phyloP scores from a whole-genome alignment of 2,329 filamentous ascomycete genomes.

The Coniosporium tulheliwenetii region DNA sequence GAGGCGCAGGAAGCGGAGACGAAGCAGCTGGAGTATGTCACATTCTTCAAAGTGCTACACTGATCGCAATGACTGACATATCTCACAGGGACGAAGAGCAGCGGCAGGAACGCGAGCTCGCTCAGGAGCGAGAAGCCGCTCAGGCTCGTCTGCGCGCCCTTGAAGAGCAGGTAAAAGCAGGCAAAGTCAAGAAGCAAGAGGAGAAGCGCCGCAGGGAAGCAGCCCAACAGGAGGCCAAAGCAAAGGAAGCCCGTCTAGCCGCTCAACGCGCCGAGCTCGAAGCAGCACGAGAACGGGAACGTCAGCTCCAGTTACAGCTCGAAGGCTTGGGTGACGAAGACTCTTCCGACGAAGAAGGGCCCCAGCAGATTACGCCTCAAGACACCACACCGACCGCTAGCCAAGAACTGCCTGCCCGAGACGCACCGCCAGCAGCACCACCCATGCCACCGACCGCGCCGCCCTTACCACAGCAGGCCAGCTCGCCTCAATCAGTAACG shows the following conservation, averaged over 20 bases:
- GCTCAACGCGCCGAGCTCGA: conserved; percentile 84
- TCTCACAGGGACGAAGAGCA: conserved; percentile 51
- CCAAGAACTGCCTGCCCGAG: conserved; percentile 32
- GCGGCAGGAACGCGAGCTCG: conserved; percentile 65
- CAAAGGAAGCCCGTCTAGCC: conserved; percentile 72
- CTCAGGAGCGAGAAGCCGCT: conserved; percentile 63
- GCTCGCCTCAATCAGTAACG: conserved; percentile 16
- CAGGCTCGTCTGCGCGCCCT: conserved; percentile 73
- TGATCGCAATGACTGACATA: conserved; percentile 11
- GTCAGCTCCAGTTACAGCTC: conserved; percentile 76
- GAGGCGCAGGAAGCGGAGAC: conserved; percentile 60
- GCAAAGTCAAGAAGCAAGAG: conserved; percentile 91
- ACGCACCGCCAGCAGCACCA: conserved; percentile 31
- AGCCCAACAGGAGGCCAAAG: conserved; percentile 68
- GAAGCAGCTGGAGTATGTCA: conserved; percentile 66
- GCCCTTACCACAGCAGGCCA: conserved; percentile 7
- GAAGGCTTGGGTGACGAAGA: conserved; percentile 63
- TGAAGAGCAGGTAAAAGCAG: conserved; percentile 84
- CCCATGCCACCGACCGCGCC: conserved; percentile 10
- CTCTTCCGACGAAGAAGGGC: conserved; percentile 68
- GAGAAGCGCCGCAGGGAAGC: conserved; percentile 89
- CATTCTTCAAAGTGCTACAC: not conserved
- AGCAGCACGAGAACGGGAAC: conserved; percentile 74
- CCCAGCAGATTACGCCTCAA: conserved; percentile 50
- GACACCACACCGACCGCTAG: conserved; percentile 43